Evolutionary conservation across 2,329 filamentous ascomycete genomes (phyloP).

Genomic region (Aspergillus sp.): DNA sequence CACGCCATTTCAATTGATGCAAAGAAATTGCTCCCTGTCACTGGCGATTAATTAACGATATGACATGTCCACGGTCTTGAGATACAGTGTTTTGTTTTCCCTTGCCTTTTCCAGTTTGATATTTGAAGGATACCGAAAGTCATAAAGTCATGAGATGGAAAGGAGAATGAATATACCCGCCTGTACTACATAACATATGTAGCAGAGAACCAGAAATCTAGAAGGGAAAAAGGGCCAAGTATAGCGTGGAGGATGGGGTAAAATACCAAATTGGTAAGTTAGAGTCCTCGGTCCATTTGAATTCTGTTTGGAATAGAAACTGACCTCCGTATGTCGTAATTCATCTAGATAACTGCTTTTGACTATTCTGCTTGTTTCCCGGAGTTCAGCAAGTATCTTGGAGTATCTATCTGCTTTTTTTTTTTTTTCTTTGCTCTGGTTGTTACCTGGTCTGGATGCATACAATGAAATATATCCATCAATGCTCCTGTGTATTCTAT

Average conservation of each 20-base stretch:
- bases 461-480: not conserved
- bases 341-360: not conserved
- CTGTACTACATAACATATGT: not conserved
- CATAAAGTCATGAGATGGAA: no score
- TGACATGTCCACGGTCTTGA: not conserved
- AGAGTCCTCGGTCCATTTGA: not conserved
- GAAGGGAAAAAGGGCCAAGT: constrained; percentile 10
- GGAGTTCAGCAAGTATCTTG: constrained; percentile 5
- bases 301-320: not conserved
- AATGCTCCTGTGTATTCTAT: no score
- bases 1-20: not conserved
- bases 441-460: constrained; percentile 3
- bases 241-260: constrained; percentile 34
- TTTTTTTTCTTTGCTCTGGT: not conserved
- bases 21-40: no score
- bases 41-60: no score
- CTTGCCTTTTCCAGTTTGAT: not conserved
- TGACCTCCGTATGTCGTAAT: not conserved
- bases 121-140: no score
- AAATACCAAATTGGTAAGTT: constrained; percentile 13
- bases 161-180: constrained; percentile 5
- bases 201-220: not conserved
- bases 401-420: not conserved
- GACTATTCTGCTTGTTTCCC: not conserved
- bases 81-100: not conserved